phyloP scores from a whole-genome alignment of 2,329 filamentous ascomycete species.

The Colletotrichum sp. region DNA sequence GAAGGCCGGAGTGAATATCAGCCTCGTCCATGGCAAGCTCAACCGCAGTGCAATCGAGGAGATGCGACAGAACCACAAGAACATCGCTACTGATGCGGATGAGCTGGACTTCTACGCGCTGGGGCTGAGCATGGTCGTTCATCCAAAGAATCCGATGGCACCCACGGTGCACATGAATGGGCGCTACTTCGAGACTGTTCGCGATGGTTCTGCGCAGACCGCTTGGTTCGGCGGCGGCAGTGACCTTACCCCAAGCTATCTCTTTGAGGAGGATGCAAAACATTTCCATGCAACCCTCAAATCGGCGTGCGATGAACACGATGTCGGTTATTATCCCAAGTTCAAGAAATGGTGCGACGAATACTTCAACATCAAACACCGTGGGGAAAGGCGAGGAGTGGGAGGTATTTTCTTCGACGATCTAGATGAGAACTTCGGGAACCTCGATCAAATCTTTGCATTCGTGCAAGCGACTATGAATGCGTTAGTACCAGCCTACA shows the following conservation, averaged over 20 bases:
- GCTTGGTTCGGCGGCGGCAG: constrained; percentile 99
- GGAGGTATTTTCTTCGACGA: constrained; percentile 99
- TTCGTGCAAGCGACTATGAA: constrained; percentile 85
- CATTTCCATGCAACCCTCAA: constrained; percentile 96
- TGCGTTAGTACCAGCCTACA: constrained; percentile 87
- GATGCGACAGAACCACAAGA: constrained; percentile 64
- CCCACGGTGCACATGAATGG: constrained; percentile 99
- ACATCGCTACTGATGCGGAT: constrained; percentile 61
- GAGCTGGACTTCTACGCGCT: constrained; percentile 97
- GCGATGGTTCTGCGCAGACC: constrained; percentile 79
- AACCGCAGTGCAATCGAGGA: constrained; percentile 85
- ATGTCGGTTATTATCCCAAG: constrained; percentile 85
- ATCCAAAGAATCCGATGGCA: constrained; percentile 94
- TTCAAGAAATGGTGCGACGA: constrained; percentile 99
- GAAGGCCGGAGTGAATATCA: constrained; percentile 95
- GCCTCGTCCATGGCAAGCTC: constrained; percentile 90
- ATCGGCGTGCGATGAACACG: constrained; percentile 88
- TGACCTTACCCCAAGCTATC: constrained; percentile 89
- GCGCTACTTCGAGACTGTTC: constrained; percentile 95
- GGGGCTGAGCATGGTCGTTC: constrained; percentile 88
- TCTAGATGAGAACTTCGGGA: constrained; percentile 82
- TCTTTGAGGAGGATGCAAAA: constrained; percentile 95
- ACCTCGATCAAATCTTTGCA: constrained; percentile 85
- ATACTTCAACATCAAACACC: constrained; percentile 94
- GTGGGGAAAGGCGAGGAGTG: constrained; percentile 82